These are phyloP conservation scores for Maudiozyma bulderi DNA, from an alignment of 805 yeast species.

Conservation along the genomic window DNA sequence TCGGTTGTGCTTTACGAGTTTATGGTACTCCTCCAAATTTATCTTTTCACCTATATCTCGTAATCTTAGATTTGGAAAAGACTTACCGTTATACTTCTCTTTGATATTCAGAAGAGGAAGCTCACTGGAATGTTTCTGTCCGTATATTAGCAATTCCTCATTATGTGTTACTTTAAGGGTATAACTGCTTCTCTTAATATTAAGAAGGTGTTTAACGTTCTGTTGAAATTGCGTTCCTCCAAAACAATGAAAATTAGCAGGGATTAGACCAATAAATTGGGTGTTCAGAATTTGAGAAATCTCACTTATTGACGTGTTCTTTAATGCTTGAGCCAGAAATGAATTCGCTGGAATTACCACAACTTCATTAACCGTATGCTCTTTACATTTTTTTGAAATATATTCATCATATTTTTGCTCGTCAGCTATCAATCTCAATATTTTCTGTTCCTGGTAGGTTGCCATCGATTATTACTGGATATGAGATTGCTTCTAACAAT, in stretches of 20 bases:
- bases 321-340: neutral
- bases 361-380: neutral
- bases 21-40: too few relatives aligned
- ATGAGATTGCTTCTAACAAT: neutral
- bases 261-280: neutral
- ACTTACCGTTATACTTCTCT: too few relatives aligned
- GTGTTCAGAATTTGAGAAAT: neutral
- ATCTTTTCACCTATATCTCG: too few relatives aligned
- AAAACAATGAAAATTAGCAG: neutral
- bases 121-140: too few relatives aligned
- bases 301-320: neutral
- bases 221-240: too few relatives aligned
- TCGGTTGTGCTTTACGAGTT: too few relatives aligned
- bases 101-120: too few relatives aligned
- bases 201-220: too few relatives aligned
- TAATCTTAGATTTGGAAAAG: too few relatives aligned
- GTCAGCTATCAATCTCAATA: neutral
- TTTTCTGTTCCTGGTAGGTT: neutral
- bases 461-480: neutral
- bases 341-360: neutral
- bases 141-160: too few relatives aligned
- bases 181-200: neutral
- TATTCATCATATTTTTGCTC: neutral
- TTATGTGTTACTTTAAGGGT: too few relatives aligned
- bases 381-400: neutral